Percentiles rank a stretch among this genome's conserved stretches.
Conservation (phyloP, 768 basidiomycete species). For the Sutorius australiensis region DNA sequence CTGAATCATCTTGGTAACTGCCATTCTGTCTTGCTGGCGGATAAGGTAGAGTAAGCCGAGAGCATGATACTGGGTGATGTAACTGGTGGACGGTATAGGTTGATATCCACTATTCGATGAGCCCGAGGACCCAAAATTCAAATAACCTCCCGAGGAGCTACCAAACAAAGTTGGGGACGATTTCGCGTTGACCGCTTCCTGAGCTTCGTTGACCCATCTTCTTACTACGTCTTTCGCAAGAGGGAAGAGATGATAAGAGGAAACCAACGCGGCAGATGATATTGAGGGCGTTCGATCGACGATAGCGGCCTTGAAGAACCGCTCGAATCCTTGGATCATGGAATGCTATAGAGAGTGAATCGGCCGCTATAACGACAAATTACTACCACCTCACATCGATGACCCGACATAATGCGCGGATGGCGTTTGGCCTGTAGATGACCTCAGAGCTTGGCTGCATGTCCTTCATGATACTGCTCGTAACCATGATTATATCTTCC, state of each 20-base stretch:
- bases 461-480: constrained; percentile 99
- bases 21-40: constrained; percentile 97
- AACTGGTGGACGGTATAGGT: constrained; percentile 81
- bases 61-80: constrained; percentile 96
- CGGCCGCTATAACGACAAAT: constrained; percentile 35
- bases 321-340: constrained; percentile 98
- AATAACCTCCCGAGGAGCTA: constrained; percentile 54
- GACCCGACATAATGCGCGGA: constrained; percentile 91
- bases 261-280: constrained; percentile 93
- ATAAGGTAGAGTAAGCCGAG: constrained; percentile 91
- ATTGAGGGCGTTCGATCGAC: constrained; percentile 96
- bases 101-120: constrained; percentile 62
- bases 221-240: constrained; percentile 93
- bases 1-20: constrained; percentile 98
- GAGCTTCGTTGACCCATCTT: constrained; percentile 98
- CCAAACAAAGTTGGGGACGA: constrained; percentile 67
- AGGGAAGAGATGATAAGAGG: constrained; percentile 95
- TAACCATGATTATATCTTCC: constrained; percentile 99
- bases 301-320: constrained; percentile 99
- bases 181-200: constrained; percentile 93
- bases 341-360: constrained; percentile 62
- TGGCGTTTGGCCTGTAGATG: constrained; percentile 96
- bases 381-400: constrained; percentile 72
- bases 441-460: constrained; percentile 99
- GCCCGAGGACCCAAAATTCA: constrained; percentile 63